Conservation (phyloP, 2,329 filamentous ascomycete genomes). For the Lizonia empirigonia region DNA sequence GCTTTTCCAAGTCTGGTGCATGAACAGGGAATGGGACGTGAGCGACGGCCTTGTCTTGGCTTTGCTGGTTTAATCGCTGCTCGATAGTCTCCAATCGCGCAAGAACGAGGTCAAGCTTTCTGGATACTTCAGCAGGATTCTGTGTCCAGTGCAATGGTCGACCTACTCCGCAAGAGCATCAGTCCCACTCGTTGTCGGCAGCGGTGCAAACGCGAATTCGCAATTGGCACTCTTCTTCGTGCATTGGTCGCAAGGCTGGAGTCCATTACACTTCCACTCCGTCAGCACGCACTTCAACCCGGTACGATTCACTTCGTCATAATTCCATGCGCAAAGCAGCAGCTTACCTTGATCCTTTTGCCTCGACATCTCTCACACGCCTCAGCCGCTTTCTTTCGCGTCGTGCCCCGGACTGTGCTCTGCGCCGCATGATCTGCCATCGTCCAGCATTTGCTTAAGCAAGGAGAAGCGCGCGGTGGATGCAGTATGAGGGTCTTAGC, state of each 20-base stretch:
- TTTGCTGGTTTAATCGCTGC: neutral
- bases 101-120: neutral
- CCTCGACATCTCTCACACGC: neutral
- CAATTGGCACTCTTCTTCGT: neutral
- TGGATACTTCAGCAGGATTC: neutral
- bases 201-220: neutral
- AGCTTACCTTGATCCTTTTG: conserved; percentile 1
- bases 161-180: neutral
- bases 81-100: neutral
- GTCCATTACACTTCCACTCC: neutral
- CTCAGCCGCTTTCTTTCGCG: neutral
- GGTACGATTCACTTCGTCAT: neutral
- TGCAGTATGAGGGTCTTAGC: neutral
- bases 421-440: neutral
- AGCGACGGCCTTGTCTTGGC: neutral
- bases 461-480: neutral
- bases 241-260: neutral
- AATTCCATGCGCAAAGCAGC: neutral
- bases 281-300: neutral
- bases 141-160: neutral
- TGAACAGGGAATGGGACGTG: neutral
- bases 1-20: neutral
- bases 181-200: neutral
- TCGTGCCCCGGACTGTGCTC: neutral
- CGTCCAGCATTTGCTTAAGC: neutral